A percentile compares a stretch with the other conserved stretches of the same genome.
Evolutionary conservation across 2,329 filamentous ascomycete genomes (phyloP).

Genomic region (Remersonia thermophila): DNA sequence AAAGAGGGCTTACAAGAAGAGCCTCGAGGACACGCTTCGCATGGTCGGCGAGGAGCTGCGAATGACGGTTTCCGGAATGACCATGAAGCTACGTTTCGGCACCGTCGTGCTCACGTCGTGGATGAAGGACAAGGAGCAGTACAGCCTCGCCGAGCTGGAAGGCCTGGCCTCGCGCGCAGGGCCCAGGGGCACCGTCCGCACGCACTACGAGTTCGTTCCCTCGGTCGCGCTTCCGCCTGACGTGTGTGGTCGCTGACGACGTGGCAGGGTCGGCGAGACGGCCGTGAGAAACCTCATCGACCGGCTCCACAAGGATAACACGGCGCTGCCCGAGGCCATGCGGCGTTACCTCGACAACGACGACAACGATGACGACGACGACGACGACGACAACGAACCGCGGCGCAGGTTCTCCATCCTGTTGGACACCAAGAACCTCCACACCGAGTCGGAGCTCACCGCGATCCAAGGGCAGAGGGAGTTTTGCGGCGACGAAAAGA

Average conservation of each 20-base stretch:
- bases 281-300: constrained; percentile 2
- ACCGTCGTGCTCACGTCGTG: constrained; percentile 12
- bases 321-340: constrained; percentile 1
- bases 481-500: neutral
- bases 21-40: constrained; percentile 4
- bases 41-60: constrained; percentile 3
- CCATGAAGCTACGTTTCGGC: constrained; percentile 15
- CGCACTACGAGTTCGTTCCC: constrained; percentile 9
- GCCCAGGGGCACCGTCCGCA: constrained; percentile 11
- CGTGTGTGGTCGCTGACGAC: neutral
- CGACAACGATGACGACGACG: too few relatives aligned
- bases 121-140: constrained; percentile 11
- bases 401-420: constrained; percentile 8
- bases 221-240: neutral
- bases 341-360: neutral
- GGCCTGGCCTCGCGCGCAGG: constrained; percentile 6
- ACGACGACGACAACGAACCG: too few relatives aligned
- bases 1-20: constrained; percentile 4
- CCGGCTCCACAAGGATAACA: neutral
- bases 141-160: constrained; percentile 11
- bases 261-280: constrained; percentile 1
- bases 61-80: constrained; percentile 12
- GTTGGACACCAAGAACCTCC: constrained; percentile 13
- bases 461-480: constrained; percentile 2
- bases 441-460: constrained; percentile 12